These are phyloP conservation scores for Globisporangium rhizosaccharum DNA, from an alignment of 352 stramenopile species.

Conservation along the genomic window DNA sequence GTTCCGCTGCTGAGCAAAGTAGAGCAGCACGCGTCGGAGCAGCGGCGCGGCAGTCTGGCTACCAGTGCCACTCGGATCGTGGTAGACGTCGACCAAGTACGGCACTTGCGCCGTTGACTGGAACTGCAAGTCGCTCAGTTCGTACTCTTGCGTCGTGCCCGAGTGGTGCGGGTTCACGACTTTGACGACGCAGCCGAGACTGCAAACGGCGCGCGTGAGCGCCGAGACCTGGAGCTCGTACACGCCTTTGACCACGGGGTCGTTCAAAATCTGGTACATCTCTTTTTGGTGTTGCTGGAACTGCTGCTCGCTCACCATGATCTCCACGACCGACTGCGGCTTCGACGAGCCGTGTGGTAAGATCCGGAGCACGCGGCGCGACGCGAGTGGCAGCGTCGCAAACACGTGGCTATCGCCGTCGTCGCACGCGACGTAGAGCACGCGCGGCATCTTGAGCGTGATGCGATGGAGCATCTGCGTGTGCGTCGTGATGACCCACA, in stretches of 20 bases:
- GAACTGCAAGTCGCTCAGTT: conserved; percentile 67
- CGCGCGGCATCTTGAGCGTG: conserved; percentile 59
- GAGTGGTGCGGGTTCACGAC: conserved; percentile 48
- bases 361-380: conserved; percentile 50
- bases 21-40: conserved; percentile 57
- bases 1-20: conserved; percentile 66
- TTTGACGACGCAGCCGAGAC: conserved; percentile 87
- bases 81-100: conserved; percentile 48
- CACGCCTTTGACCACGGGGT: conserved; percentile 79
- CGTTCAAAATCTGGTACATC: conserved; percentile 73
- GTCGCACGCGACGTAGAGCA: conserved; percentile 60
- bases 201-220: conserved; percentile 84
- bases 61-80: conserved; percentile 4
- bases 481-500: conserved; percentile 93
- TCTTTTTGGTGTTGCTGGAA: conserved; percentile 73
- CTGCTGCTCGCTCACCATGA: conserved; percentile 64
- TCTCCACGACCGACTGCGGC: conserved; percentile 53
- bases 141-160: conserved; percentile 41
- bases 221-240: conserved; percentile 94
- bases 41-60: conserved; percentile 8
- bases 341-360: conserved; percentile 51
- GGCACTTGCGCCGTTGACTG: conserved; percentile 59
- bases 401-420: conserved; percentile 79
- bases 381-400: conserved; percentile 44
- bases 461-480: conserved; percentile 71